These are phyloP conservation scores for Candida glaebosa DNA, from an alignment of 805 yeast genomes.

Conservation along the genomic window DNA sequence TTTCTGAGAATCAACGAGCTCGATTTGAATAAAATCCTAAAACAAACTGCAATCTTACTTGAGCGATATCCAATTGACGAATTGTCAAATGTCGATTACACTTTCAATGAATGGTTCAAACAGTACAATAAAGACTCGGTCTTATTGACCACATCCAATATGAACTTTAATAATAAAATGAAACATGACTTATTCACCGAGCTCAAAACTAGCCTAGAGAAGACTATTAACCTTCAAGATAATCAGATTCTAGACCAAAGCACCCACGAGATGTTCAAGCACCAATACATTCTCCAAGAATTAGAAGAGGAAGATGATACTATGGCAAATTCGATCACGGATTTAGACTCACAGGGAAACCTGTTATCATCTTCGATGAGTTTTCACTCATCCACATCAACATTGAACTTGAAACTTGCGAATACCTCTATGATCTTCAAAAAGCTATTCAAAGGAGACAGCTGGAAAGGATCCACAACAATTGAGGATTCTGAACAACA, in stretches of 20 bases:
- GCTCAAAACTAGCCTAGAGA: constrained; percentile 3
- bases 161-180: constrained; percentile 7
- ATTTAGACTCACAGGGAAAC: constrained; percentile 13
- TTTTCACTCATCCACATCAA: constrained; percentile 24
- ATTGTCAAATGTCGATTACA: constrained; percentile 16
- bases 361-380: constrained; percentile 37
- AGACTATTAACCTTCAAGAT: constrained; percentile 26
- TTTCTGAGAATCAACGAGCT: constrained; percentile 25
- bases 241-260: constrained; percentile 27
- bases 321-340: constrained; percentile 16
- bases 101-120: constrained; percentile 33
- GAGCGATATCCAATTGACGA: constrained; percentile 20
- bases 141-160: constrained; percentile 28
- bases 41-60: constrained; percentile 22
- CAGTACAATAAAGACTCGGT: constrained; percentile 32
- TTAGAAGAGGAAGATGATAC: constrained; percentile 23
- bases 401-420: constrained; percentile 24
- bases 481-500: constrained; percentile 3
- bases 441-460: constrained; percentile 20
- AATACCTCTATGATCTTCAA: constrained; percentile 27
- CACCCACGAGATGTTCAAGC: constrained; percentile 22
- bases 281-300: constrained; percentile 18
- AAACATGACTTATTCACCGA: constrained; percentile 7
- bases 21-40: constrained; percentile 24
- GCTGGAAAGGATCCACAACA: constrained; percentile 6